Percentiles rank a stretch among this genome's conserved stretches.
Conservation (phyloP, 176 grass and related monocot genomes). For the Tillandsia fasciculata region DNA sequence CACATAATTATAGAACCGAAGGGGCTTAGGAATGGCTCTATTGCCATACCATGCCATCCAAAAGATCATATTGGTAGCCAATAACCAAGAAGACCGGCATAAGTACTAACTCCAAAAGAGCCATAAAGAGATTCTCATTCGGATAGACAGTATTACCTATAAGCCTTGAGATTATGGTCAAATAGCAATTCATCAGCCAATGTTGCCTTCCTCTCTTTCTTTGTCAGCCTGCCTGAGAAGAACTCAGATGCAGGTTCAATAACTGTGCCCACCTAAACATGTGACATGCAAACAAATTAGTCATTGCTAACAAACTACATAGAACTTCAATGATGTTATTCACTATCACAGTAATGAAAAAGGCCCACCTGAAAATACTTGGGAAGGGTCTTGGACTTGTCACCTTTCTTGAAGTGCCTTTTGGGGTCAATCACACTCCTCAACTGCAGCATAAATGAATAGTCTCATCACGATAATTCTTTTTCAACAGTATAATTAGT, state of each 20-base stretch:
- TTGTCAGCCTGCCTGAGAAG: slow-evolving; percentile 76
- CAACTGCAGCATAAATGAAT: slow-evolving; percentile 42
- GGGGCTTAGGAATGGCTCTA: not conserved
- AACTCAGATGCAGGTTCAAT: slow-evolving; percentile 73
- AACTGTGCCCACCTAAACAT: slow-evolving; percentile 67
- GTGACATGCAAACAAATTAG: slow-evolving; percentile 13
- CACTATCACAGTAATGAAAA: not conserved
- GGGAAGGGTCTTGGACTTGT: not conserved
- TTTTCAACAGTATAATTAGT: slow-evolving; percentile 2
- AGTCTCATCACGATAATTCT: not conserved
- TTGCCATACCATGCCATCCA: not conserved
- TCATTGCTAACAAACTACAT: slow-evolving; percentile 6
- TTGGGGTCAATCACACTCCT: slow-evolving; percentile 87
- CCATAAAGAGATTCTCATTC: not conserved
- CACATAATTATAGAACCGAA: too few relatives aligned
- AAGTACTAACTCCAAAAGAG: not conserved
- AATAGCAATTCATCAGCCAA: slow-evolving; percentile 67
- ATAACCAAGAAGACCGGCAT: not conserved
- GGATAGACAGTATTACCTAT: slow-evolving; percentile 41
- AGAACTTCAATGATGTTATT: not conserved
- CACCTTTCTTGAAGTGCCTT: slow-evolving; percentile 80
- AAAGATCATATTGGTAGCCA: not conserved
- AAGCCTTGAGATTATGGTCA: slow-evolving; percentile 54
- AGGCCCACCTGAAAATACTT: slow-evolving; percentile 78
- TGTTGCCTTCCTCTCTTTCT: slow-evolving; percentile 65